Percentiles rank a stretch among this genome's conserved stretches.
phyloP scores from a whole-genome alignment of 1,139 yeast genomes.

The Magnusiomyces starmeri region DNA sequence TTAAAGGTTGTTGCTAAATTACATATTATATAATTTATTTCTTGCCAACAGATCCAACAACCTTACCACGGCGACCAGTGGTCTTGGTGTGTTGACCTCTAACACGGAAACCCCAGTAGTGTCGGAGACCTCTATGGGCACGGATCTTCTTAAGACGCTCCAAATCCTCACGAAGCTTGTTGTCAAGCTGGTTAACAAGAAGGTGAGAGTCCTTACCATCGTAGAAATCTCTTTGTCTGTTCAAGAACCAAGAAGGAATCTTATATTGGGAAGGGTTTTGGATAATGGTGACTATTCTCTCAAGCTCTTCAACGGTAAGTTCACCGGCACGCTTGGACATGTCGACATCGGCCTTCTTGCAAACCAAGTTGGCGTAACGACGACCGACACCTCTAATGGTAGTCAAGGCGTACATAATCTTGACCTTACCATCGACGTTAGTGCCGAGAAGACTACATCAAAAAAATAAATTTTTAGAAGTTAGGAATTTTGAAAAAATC shows the following conservation, averaged over 20 bases:
- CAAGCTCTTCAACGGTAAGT: constrained; percentile 99
- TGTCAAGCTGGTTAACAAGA: constrained; percentile 97
- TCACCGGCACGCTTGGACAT: constrained; percentile 99
- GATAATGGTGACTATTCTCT: constrained; percentile 98
- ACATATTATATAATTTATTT: constrained; percentile 24
- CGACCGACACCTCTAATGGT: constrained; percentile 99
- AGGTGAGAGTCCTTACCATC: constrained; percentile 99
- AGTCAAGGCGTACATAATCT: constrained; percentile 99
- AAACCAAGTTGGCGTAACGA: constrained; percentile 99
- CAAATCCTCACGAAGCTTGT: constrained; percentile 98
- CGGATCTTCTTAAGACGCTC: constrained; percentile 99
- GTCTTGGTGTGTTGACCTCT: constrained; percentile 99
- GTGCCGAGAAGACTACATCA: constrained; percentile 88
- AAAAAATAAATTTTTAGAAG: background rate
- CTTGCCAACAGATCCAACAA: constrained; percentile 38
- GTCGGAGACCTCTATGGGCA: constrained; percentile 99
- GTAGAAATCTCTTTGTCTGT: constrained; percentile 97
- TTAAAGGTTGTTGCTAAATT: no score
- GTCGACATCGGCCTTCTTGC: constrained; percentile 99
- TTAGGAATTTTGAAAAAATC: no score
- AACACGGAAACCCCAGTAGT: constrained; percentile 91
- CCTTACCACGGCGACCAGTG: constrained; percentile 90
- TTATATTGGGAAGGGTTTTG: constrained; percentile 99
- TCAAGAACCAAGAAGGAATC: constrained; percentile 99
- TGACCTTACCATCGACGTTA: constrained; percentile 99